Base-by-base conservation (phyloP, 371 early-diverging fungal genomes). In the Mucor sp. region DNA sequence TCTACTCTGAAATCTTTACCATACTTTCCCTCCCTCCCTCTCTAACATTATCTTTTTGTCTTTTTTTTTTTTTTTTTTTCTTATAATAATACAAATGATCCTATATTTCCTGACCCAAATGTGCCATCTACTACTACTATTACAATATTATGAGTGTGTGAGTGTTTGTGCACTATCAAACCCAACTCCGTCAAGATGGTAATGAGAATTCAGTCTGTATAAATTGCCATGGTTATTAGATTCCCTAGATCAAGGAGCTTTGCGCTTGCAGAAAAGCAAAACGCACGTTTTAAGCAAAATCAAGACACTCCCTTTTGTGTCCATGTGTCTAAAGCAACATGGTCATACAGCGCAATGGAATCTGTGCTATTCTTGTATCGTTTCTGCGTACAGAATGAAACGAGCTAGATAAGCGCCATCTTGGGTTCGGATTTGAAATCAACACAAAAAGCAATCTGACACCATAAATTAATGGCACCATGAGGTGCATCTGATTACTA, bases 51-150 rank as follows among this genome's bases (percentile, higher is more conserved):
- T 21, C 47, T 21, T 47, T 47, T 44, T 44, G 19, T 44, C 6
- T 19, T 47, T 47, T 47, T 47, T 47, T 21, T 4, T 47, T 21
- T 21, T 47, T 47, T 41, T 17, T 8, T 47, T 47, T 47, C 27
- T 53, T 53, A 27, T 53, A 53, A 27, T 53, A 53, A 53, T 53
- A 53, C 53, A 41, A 53, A 53, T 53, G 53, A 53, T n/a, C 27
- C 23, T 25, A 53, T 47, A 47, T 47, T 47, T 47, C 47, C 21
- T 53, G 53, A 53, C 27, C 12, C 15, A 53, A 53, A 53, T 53
- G 53, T 53, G 27, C 9, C n/a, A n/a, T n/a, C n/a, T n/a, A n/a
- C n/a, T n/a, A n/a, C n/a, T n/a, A n/a, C 14, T 41, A 41, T 41
- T 8, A 53, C 25, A 25, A 25, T 47, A n/a, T 6, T 21, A 9